These are phyloP conservation scores for Rutidosis leptorrhynchoides DNA, from an alignment of 129 eudicot species.

Conservation along the genomic window DNA sequence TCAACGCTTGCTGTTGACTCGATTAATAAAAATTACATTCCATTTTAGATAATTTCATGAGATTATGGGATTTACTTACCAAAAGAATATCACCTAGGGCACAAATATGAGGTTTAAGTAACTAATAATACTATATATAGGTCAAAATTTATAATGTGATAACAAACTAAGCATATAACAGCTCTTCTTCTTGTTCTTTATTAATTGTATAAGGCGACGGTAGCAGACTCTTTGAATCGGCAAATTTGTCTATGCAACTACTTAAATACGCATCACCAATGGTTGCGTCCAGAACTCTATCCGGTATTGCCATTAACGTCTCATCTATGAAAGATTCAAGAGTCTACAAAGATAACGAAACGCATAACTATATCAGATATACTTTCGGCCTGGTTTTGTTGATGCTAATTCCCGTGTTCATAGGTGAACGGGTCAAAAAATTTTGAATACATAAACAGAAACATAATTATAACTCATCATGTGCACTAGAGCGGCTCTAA, in stretches of 20 bases:
- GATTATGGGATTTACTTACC: conserved; percentile 20
- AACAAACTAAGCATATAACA: conserved; percentile 60
- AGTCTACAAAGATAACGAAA: conserved; percentile 53
- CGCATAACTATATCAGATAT: not conserved
- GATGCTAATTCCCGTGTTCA: not conserved
- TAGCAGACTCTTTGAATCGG: conserved; percentile 45
- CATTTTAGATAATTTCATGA: no score
- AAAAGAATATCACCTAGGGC: conserved; percentile 22
- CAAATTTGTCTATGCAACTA: conserved; percentile 46
- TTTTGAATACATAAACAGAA: not conserved
- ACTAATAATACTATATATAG: no score
- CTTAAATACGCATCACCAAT: conserved; percentile 33
- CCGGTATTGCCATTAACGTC: conserved; percentile 64
- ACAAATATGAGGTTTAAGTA: not conserved
- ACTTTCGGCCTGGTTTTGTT: not conserved
- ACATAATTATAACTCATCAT: not conserved
- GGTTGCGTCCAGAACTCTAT: conserved; percentile 66
- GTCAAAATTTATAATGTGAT: not conserved
- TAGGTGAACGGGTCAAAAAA: not conserved
- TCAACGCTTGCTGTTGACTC: no score
- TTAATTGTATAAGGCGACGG: conserved; percentile 57
- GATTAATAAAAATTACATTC: not conserved
- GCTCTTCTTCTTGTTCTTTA: conserved; percentile 57
- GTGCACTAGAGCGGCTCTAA: not conserved
- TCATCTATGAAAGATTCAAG: conserved; percentile 73